Base-by-base conservation (phyloP, 768 basidiomycete genomes). In the Termitomyces sp. region DNA sequence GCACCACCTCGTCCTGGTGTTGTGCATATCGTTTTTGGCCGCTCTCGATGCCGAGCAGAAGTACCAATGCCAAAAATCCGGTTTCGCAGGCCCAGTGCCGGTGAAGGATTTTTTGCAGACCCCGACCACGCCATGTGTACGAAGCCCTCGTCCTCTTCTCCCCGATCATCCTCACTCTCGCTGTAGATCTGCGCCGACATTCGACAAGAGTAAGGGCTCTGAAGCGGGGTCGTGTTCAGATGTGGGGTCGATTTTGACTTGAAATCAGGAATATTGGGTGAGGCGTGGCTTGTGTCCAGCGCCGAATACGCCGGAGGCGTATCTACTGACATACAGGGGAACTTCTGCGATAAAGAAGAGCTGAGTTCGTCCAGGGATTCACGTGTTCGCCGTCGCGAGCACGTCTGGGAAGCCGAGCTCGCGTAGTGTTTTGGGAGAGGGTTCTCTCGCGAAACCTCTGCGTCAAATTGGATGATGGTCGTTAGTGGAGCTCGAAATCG, bases 21-120 rank as follows among this genome's bases (percentile, higher is more conserved):
- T 0, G 88, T 90, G n/a, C 82, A 86, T 65, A 90, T 89, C 36
- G 69, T 70, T 66, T 78, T 82, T 53, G 75, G 68, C 31, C 72
- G 75, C 18, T 68, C 66, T 27, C 75, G 71, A 57, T 69, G 67
- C 7, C 69, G 58, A 18, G 61, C 33, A 20, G 61, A 51, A 33
- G 52, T 54, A 13, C 64, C 58, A 12, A 65, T 60, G 15, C 69
- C 69, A 60, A 75, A 76, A 39, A 75, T 65, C 27, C 74, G 72
- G 44, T 70, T 64, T 3, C 74, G 67, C 18, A 75, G 54, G 31
- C 57, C 58, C 52, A 54, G 61, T 36, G 34, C 55, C 37, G 49
- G 4, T 9, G 27, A 2, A 27, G 27, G 6, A 54, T 54, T 42
- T 5, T 13, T 30, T 13, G 18, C n/a, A 18, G 39, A 6, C 46